Conservation (phyloP, 2,329 filamentous ascomycete genomes). For the Colletotrichum euphorbiae region DNA sequence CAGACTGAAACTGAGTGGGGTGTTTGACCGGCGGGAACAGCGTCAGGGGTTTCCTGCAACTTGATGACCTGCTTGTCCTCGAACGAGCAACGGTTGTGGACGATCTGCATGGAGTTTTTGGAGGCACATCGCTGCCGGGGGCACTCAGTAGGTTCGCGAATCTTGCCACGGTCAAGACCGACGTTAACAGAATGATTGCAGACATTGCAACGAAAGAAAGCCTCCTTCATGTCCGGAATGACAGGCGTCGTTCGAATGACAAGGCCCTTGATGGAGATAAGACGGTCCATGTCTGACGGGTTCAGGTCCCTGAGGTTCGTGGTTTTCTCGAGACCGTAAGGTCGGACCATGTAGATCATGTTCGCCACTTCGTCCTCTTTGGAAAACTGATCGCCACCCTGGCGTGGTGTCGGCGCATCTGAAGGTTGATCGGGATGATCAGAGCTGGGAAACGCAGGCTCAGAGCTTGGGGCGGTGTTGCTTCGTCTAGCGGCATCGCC, state of each 20-base stretch:
- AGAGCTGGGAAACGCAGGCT: slow-evolving; percentile 83
- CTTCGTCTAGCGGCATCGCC: slow-evolving; percentile 52
- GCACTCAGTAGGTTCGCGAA: slow-evolving; percentile 92
- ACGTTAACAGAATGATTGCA: slow-evolving; percentile 93
- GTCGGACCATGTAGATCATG: slow-evolving; percentile 85
- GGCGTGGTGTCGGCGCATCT: slow-evolving; percentile 53
- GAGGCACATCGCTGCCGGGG: slow-evolving; percentile 83
- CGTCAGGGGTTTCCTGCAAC: slow-evolving; percentile 96
- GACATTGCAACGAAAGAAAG: slow-evolving; percentile 94
- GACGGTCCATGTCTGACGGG: slow-evolving; percentile 86
- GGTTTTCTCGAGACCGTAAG: slow-evolving; percentile 86
- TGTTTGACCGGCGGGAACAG: slow-evolving; percentile 93
- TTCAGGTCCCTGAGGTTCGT: slow-evolving; percentile 96
- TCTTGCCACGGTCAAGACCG: slow-evolving; percentile 94
- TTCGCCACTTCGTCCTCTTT: slow-evolving; percentile 85
- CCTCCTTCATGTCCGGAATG: slow-evolving; percentile 99
- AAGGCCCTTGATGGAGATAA: slow-evolving; percentile 93
- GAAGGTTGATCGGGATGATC: slow-evolving; percentile 70
- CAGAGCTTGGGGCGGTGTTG: slow-evolving; percentile 70
- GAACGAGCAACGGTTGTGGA: slow-evolving; percentile 95
- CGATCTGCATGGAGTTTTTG: slow-evolving; percentile 97
- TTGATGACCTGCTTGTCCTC: slow-evolving; percentile 99
- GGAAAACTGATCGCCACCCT: slow-evolving; percentile 63
- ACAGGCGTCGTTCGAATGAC: slow-evolving; percentile 96
- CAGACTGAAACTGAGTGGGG: slow-evolving; percentile 97